Evolutionary conservation across 495 filamentous ascomycete species (phyloP).

Genomic region (Penicillium cinerascens): DNA sequence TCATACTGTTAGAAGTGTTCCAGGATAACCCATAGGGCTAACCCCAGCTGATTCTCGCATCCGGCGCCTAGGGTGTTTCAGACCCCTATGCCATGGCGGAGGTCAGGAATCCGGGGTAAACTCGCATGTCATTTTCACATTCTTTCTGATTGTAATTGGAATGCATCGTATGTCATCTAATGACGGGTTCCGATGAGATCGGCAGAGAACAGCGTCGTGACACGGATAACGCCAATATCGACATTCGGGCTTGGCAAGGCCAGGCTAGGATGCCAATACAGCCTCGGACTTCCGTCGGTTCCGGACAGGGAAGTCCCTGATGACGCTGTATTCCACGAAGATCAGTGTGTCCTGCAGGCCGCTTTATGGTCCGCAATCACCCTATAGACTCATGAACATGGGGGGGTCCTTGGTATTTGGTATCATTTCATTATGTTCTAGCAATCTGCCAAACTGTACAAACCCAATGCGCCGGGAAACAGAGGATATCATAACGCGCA

Average conservation of each 20-base stretch:
- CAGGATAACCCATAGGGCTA: no score
- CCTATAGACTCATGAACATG: not conserved
- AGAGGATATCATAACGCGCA: conserved; percentile 7
- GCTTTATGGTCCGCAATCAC: not conserved
- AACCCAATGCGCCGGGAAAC: not conserved
- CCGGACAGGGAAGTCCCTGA: not conserved
- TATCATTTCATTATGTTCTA: not conserved
- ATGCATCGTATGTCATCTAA: not conserved
- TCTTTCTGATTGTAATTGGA: not conserved
- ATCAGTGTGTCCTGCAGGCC: not conserved
- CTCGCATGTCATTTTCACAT: not conserved
- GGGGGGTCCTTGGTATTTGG: not conserved
- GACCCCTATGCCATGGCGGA: not conserved
- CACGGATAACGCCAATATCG: not conserved
- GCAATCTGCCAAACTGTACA: not conserved
- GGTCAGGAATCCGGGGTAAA: conserved; percentile 3
- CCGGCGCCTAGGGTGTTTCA: not conserved
- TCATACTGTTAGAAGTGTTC: no score
- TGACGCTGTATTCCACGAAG: not conserved
- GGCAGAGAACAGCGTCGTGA: not conserved
- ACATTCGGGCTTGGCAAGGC: not conserved
- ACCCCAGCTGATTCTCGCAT: not conserved
- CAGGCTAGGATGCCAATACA: not conserved
- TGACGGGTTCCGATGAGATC: not conserved
- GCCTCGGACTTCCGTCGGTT: not conserved